phyloP scores from a whole-genome alignment of 202 grass and related monocot species.

The Zizania palustris region DNA sequence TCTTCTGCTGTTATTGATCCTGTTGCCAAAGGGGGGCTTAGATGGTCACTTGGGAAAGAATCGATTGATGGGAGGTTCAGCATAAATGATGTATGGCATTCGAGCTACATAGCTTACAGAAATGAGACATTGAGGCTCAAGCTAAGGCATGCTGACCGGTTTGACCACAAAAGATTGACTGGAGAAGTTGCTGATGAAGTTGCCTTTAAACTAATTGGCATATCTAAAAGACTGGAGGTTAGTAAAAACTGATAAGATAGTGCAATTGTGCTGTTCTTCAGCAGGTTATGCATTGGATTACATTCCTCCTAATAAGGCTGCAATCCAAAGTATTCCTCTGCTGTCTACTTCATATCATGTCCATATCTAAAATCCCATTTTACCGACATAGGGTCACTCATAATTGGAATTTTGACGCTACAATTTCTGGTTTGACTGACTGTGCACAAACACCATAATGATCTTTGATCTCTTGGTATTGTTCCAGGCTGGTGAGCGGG shows the following conservation, averaged over 20 bases:
- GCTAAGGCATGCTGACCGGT: slow-evolving; percentile 58
- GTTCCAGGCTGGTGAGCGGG: slow-evolving; percentile 28
- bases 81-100: slow-evolving; percentile 51
- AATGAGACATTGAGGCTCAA: slow-evolving; percentile 53
- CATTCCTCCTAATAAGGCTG: neutral
- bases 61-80: slow-evolving; percentile 54
- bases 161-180: slow-evolving; percentile 44
- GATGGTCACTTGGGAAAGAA: slow-evolving; percentile 66
- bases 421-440: slow-evolving; percentile 8
- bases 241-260: slow-evolving; percentile 40
- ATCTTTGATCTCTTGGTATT: neutral
- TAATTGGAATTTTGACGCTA: neutral
- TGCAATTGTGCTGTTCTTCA: neutral
- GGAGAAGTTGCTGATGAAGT: slow-evolving; percentile 68
- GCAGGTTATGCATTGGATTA: neutral
- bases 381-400: neutral
- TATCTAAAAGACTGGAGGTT: slow-evolving; percentile 57
- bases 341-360: neutral
- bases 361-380: neutral
- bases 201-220: slow-evolving; percentile 46
- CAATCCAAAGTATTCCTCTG: neutral
- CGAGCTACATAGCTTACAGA: slow-evolving; percentile 51
- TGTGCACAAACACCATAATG: neutral
- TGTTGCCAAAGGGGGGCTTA: slow-evolving; percentile 66
- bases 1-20: slow-evolving; percentile 63